Evolutionary conservation across 352 stramenopile species (phyloP).

Genomic region (Globisporangium orthogonon): DNA sequence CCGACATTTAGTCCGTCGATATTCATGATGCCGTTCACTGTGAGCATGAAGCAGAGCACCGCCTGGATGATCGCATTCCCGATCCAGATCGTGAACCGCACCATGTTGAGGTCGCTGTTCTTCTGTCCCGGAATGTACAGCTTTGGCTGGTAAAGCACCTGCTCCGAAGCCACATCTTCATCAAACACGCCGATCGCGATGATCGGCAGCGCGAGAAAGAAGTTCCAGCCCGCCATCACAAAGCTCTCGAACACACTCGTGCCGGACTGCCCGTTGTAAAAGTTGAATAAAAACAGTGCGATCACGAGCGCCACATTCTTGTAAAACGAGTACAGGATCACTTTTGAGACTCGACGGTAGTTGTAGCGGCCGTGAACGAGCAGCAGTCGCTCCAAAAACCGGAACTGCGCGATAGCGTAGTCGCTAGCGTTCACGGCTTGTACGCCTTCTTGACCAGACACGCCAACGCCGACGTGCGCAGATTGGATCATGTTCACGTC

Average conservation of each 20-base stretch:
- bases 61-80: conserved; percentile 59
- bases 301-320: conserved; percentile 77
- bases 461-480: conserved; percentile 91
- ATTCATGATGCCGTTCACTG: conserved; percentile 32
- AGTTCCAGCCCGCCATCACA: conserved; percentile 75
- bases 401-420: conserved; percentile 91
- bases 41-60: conserved; percentile 56
- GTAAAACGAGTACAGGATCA: conserved; percentile 89
- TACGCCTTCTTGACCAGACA: conserved; percentile 87
- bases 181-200: conserved; percentile 80
- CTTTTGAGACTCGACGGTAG: conserved; percentile 92
- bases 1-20: conserved; percentile 26
- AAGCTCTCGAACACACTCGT: conserved; percentile 84
- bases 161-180: conserved; percentile 57
- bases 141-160: conserved; percentile 49
- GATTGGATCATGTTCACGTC: conserved; percentile 95
- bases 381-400: conserved; percentile 91
- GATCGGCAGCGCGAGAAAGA: conserved; percentile 87
- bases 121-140: conserved; percentile 56
- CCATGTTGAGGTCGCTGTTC: conserved; percentile 66
- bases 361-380: conserved; percentile 97
- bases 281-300: conserved; percentile 71
- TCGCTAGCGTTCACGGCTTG: conserved; percentile 91
- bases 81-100: conserved; percentile 54
- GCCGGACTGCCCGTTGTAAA: conserved; percentile 77